Base-by-base conservation (phyloP, 257 asterid genomes). In the Linaria vulgaris region DNA sequence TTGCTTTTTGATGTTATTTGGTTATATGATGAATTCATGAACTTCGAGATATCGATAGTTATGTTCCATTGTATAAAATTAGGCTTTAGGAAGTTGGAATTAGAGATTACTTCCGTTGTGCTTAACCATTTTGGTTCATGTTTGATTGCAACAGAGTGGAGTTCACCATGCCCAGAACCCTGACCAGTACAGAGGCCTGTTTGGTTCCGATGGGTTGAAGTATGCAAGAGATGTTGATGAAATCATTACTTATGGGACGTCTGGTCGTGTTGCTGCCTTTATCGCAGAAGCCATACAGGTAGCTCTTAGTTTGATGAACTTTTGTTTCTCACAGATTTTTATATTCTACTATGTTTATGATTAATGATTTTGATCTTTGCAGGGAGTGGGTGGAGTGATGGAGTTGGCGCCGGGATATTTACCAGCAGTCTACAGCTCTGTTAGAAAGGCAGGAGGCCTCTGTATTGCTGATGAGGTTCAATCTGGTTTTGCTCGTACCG, bases 381-480 rank as follows among this genome's bases (percentile, higher is more conserved):
- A 92, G 99, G 97, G 99, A 59, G 99, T 89, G 46, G 99, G 99
- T 70, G 99, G 99, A 41, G 77, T 92, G 25, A 71, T 87, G 83
- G 99, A 92, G 81, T 83, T 89, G 83, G 99, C 99, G 12, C 99
- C 97, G 0, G 99, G 96, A 59, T 92, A 92, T 69, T 71, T 92
- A 76, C 87, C 95, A 12, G 83, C 91, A 30, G 99, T 85, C 54
- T 92, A 89, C 63, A 79, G 57, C 61, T 76, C 81, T 61, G 57
- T 92, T 39, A 83, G 72, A 76, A 87, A 83, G 44, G 95, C 97
- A 0, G 97, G 99, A 9, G 99, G 97, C 21, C 91, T 92, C 74
- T 92, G 95, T 72, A 89, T 92, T 48, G 97, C 96, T 9, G 99
- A 92, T 64, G 99, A 92, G 79, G 97, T 92, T 47, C 99, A 92